These are phyloP conservation scores for Elsinoe ampelina DNA, from an alignment of 2,329 filamentous ascomycete genomes.

Conservation along the genomic window DNA sequence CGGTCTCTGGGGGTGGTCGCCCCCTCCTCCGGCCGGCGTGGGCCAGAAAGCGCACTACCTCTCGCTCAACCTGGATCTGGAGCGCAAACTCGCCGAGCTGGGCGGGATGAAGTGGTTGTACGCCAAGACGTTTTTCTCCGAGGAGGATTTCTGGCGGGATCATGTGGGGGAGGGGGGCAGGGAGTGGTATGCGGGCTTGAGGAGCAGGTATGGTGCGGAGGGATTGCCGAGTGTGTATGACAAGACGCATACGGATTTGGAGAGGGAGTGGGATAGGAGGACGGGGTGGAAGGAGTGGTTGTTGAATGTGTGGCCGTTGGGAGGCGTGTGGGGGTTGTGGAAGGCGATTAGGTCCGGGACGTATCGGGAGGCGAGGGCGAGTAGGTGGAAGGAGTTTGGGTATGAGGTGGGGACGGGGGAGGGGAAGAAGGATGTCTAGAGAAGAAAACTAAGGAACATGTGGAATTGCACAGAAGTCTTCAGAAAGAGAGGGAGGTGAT, in stretches of 20 bases:
- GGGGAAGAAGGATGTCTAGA: constrained; percentile 5
- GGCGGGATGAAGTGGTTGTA: constrained; percentile 63
- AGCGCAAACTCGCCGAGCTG: constrained; percentile 49
- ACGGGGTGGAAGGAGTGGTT: constrained; percentile 69
- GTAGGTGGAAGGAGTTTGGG: constrained; percentile 9
- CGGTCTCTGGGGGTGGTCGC: constrained; percentile 51
- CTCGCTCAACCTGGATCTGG: constrained; percentile 49
- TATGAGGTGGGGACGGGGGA: background rate
- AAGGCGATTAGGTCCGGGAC: constrained; percentile 16
- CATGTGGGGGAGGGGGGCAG: constrained; percentile 20
- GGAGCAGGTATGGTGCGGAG: constrained; percentile 49
- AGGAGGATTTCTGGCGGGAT: constrained; percentile 60
- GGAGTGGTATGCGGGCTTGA: constrained; percentile 48
- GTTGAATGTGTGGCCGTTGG: constrained; percentile 14
- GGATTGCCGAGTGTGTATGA: constrained; percentile 57
- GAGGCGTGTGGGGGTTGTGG: constrained; percentile 16
- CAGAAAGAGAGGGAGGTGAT: background rate
- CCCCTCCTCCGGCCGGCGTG: constrained; percentile 17
- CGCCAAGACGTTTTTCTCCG: constrained; percentile 58
- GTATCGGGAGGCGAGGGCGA: constrained; percentile 15
- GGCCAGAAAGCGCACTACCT: constrained; percentile 37
- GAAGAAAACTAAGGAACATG: background rate
- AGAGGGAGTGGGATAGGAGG: constrained; percentile 30
- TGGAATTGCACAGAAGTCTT: background rate
- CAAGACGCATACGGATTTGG: constrained; percentile 49